These are phyloP conservation scores for Colletotrichum abscissum DNA, from an alignment of 2,329 filamentous ascomycete genomes.

Conservation along the genomic window DNA sequence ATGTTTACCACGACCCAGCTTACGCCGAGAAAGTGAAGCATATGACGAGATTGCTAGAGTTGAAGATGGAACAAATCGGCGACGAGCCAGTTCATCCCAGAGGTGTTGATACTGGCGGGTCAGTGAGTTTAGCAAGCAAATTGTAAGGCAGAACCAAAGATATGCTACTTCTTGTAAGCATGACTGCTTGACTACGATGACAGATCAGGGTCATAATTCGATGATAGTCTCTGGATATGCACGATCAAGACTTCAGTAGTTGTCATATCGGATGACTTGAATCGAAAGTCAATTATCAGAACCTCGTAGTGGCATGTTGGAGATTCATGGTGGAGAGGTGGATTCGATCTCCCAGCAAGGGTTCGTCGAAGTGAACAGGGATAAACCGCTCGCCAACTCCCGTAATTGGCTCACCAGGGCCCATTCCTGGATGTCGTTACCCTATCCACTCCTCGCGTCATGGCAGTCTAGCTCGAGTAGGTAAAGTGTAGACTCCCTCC, in stretches of 20 bases:
- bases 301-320: too few relatives aligned
- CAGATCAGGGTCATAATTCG: too few relatives aligned
- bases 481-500: slow-evolving; percentile 12
- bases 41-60: slow-evolving; percentile 56
- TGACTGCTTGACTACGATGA: too few relatives aligned
- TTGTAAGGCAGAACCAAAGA: neutral
- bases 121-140: slow-evolving; percentile 12
- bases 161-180: neutral
- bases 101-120: neutral
- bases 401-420: slow-evolving; percentile 1
- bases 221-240: too few relatives aligned
- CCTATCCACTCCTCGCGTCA: slow-evolving; percentile 29
- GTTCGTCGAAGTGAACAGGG: neutral
- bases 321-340: too few relatives aligned
- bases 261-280: too few relatives aligned
- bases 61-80: slow-evolving; percentile 64
- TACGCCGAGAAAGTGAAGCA: slow-evolving; percentile 50
- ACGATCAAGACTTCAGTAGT: too few relatives aligned
- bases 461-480: slow-evolving; percentile 11
- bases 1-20: slow-evolving; percentile 51
- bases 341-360: too few relatives aligned
- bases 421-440: slow-evolving; percentile 27
- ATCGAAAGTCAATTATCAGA: too few relatives aligned
- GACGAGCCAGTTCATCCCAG: slow-evolving; percentile 52
- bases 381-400: neutral